Base-by-base conservation (phyloP, 805 yeast genomes). In the Cyberlindnera xishuangbannaensis region DNA sequence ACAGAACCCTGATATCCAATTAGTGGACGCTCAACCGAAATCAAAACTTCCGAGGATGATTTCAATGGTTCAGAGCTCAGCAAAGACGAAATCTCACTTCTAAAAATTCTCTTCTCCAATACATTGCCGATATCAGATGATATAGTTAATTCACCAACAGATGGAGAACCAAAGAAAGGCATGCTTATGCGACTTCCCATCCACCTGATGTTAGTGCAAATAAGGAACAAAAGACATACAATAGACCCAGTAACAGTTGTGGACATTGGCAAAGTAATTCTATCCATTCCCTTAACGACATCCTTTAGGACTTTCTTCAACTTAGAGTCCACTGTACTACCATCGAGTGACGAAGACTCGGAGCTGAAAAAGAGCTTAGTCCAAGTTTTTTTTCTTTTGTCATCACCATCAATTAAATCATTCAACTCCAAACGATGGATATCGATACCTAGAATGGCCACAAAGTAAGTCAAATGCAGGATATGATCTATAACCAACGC, bases 381-480 rank as follows among this genome's bases (percentile, higher is more conserved):
- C 43, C 45, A 40, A 7, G 42, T 23, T 15, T 18, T 29, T 18
- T 22, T 33, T 14, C 22, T 18, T 5, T 27, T 37, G 7, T 27
- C 29, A 12, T 18, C 16, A 7, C 31, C 35, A 21, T 41, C 44
- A 7, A 72, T 50, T 10, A 77, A 51, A 39, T 78, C 85, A 12
- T 70, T 70, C 13, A 79, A 62, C 44, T 80, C 88, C 18, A 71
- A 53, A 34, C 85, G 65, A 29, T 78, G 69, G 19, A 78, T 58
- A 57, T 85, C 95, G 24, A 84, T 71, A 13, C 80, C 67, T 19
- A 83, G 58, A 2, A 83, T 73, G 0, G 86, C 76, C 2, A 77
- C 61, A 38, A 83, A 71, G 53, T 66, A 83, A 1, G 88, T 72
- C 30, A 76, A 50, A 43, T 78, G 85, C 24, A 84, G 58, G 5